Percentiles rank a stretch among this genome's conserved stretches.
These are phyloP conservation scores for Rhizophagus clarus DNA, from an alignment of 192 early-diverging fungal species.

Conservation along the genomic window DNA sequence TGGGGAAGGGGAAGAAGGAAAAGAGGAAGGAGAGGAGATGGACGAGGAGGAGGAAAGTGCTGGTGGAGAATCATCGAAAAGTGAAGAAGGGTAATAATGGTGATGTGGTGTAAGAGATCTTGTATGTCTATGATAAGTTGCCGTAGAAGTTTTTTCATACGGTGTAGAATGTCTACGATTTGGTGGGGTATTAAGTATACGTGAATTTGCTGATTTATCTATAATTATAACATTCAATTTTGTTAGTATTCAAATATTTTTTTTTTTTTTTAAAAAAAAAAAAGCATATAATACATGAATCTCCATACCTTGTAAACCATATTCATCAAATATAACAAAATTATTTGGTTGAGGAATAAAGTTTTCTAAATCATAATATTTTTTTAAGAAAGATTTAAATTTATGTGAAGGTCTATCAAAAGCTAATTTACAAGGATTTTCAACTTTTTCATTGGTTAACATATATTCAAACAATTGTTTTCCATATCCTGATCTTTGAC, in stretches of 20 bases:
- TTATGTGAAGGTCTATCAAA: conserved; percentile 46
- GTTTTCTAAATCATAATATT: conserved; percentile 39
- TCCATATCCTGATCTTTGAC: conserved; percentile 40
- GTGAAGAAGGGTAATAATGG: neutral
- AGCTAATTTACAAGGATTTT: conserved; percentile 39
- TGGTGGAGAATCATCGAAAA: neutral
- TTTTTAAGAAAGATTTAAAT: conserved; percentile 38
- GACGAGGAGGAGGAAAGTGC: neutral
- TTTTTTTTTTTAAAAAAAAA: too few relatives aligned
- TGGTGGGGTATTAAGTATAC: neutral
- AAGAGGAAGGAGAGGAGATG: neutral
- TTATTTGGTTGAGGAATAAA: conserved; percentile 43
- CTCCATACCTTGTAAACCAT: conserved; percentile 6
- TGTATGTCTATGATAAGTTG: neutral
- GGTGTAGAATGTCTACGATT: neutral
- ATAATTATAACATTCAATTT: neutral
- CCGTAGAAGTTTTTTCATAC: neutral
- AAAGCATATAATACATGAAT: neutral
- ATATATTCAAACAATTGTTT: conserved; percentile 45
- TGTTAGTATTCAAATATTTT: neutral
- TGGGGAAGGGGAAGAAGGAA: neutral
- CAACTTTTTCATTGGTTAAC: conserved; percentile 39
- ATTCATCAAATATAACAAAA: conserved; percentile 44
- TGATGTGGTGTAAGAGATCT: neutral
- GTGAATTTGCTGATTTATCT: neutral